Conservation (phyloP, 2,329 filamentous ascomycete species). For the Thielaviopsis euricoi region DNA sequence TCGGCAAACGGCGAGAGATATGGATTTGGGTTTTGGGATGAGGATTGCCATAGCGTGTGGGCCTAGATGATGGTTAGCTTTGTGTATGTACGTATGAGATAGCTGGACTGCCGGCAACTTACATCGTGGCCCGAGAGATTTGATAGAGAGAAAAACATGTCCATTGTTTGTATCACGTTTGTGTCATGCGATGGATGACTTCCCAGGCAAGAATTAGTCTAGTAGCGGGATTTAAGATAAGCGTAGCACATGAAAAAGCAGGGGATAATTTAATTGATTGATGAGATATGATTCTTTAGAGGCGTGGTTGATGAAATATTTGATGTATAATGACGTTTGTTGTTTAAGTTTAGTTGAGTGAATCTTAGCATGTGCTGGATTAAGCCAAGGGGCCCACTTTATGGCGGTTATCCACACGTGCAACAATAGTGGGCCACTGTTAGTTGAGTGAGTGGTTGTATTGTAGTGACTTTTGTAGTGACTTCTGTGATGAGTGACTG, state of each 20-base stretch:
- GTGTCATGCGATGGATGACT: background rate
- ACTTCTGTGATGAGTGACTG: too few species aligned
- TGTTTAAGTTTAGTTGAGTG: too few species aligned
- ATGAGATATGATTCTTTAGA: too few species aligned
- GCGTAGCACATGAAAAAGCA: too few species aligned
- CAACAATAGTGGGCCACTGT: background rate
- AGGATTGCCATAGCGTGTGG: conserved; percentile 58
- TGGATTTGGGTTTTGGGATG: conserved; percentile 35
- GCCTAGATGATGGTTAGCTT: conserved; percentile 31
- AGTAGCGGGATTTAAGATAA: too few species aligned
- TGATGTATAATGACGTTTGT: too few species aligned
- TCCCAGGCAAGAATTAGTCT: background rate
- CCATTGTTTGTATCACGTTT: conserved; percentile 9
- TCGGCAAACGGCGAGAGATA: conserved; percentile 21
- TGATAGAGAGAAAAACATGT: conserved; percentile 47
- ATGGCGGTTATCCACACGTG: background rate
- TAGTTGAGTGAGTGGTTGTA: too few species aligned
- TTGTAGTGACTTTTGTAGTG: too few species aligned
- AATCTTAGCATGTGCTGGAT: too few species aligned
- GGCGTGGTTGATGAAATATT: too few species aligned
- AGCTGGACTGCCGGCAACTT: conserved; percentile 18
- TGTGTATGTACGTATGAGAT: background rate
- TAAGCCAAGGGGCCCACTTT: background rate
- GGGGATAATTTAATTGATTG: too few species aligned
- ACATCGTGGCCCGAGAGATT: conserved; percentile 56